These are phyloP conservation scores for Penicillium robsamsonii DNA, from an alignment of 495 filamentous ascomycete genomes.

Conservation along the genomic window DNA sequence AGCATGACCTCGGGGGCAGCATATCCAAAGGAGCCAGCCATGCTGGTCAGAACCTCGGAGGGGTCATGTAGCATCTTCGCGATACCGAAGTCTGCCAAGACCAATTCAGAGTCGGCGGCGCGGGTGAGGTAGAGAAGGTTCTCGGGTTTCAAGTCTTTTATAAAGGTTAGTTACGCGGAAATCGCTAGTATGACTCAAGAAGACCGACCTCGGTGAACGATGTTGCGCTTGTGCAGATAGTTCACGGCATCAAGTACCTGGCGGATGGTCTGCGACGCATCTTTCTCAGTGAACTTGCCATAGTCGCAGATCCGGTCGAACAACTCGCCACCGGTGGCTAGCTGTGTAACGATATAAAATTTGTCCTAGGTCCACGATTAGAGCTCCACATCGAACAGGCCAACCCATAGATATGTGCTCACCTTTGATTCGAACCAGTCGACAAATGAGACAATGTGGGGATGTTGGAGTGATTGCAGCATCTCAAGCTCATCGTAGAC, in stretches of 20 bases:
- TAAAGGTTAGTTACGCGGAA: slow-evolving; percentile 6
- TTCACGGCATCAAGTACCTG: slow-evolving; percentile 93
- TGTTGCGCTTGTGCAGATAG: slow-evolving; percentile 91
- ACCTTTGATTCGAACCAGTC: slow-evolving; percentile 98
- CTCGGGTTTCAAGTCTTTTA: slow-evolving; percentile 91
- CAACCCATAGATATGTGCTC: background rate
- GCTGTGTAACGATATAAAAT: slow-evolving; percentile 98
- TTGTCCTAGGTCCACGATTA: slow-evolving; percentile 68
- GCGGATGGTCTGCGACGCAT: slow-evolving; percentile 93
- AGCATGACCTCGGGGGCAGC: slow-evolving; percentile 98
- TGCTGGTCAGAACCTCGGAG: slow-evolving; percentile 89
- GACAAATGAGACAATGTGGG: slow-evolving; percentile 95
- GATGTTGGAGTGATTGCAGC: slow-evolving; percentile 85
- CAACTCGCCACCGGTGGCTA: slow-evolving; percentile 93
- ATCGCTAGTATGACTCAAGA: background rate
- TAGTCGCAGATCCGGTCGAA: slow-evolving; percentile 99
- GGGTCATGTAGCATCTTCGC: slow-evolving; percentile 95
- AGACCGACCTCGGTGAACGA: slow-evolving; percentile 85
- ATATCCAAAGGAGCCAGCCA: slow-evolving; percentile 98
- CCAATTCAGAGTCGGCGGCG: slow-evolving; percentile 73
- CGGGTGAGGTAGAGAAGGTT: slow-evolving; percentile 92
- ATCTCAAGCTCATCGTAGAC: slow-evolving; percentile 96
- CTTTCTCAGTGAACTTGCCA: slow-evolving; percentile 98
- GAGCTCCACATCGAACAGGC: background rate
- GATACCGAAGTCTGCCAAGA: slow-evolving; percentile 97